Evolutionary conservation across 768 basidiomycete species (phyloP).

Genomic region (Suillus alpinus): DNA sequence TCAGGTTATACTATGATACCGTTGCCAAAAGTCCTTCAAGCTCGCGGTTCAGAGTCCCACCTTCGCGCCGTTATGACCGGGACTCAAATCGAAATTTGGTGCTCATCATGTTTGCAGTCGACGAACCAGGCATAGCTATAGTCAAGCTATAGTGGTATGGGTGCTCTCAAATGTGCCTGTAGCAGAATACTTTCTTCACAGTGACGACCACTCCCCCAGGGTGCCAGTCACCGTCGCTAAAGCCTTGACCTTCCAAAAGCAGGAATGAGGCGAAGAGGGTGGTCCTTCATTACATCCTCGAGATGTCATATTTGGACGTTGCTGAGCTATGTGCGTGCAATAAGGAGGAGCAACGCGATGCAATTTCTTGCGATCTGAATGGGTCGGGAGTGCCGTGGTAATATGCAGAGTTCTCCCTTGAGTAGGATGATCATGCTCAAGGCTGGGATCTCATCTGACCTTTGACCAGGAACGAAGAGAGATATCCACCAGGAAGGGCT

Average conservation of each 20-base stretch:
- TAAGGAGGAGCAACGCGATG: slow-evolving; percentile 30
- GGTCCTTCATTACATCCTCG: slow-evolving; percentile 34
- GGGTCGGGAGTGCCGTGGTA: slow-evolving; percentile 62
- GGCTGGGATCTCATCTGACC: slow-evolving; percentile 14
- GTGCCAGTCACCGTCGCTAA: neutral
- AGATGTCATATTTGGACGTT: slow-evolving; percentile 43
- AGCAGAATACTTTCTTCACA: slow-evolving; percentile 39
- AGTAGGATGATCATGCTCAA: slow-evolving; percentile 44
- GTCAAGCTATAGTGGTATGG: slow-evolving; percentile 44
- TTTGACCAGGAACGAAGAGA: slow-evolving; percentile 43
- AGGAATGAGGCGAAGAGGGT: slow-evolving; percentile 12
- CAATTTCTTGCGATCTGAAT: slow-evolving; percentile 47
- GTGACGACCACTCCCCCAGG: slow-evolving; percentile 32
- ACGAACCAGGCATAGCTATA: slow-evolving; percentile 27
- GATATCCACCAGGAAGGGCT: slow-evolving; percentile 32
- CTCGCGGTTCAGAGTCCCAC: slow-evolving; percentile 38
- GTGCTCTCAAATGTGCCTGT: slow-evolving; percentile 47
- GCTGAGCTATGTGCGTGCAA: slow-evolving; percentile 31
- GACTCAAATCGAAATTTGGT: slow-evolving; percentile 62
- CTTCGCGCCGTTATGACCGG: slow-evolving; percentile 30
- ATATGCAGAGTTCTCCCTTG: slow-evolving; percentile 46
- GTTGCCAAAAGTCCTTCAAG: slow-evolving; percentile 35
- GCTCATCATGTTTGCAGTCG: slow-evolving; percentile 44
- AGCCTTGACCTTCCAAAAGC: slow-evolving; percentile 17
- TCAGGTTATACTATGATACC: slow-evolving; percentile 19